A percentile compares a stretch with the other conserved stretches of the same genome.
phyloP scores from a whole-genome alignment of 805 yeast genomes.

The Lipomyces anomalus region DNA sequence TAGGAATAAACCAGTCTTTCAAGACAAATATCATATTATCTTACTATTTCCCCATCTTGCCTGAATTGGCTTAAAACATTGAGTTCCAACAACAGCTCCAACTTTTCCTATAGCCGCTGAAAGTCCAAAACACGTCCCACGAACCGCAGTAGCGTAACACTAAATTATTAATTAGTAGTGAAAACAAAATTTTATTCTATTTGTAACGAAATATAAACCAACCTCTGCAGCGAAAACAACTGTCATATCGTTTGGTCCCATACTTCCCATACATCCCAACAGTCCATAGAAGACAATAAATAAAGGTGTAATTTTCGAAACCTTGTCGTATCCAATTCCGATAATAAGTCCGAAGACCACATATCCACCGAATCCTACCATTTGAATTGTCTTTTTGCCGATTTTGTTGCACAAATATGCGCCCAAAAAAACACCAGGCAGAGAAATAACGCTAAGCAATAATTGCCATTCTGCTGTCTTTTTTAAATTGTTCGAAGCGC shows the following conservation, averaged over 20 bases:
- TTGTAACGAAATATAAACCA: too few relatives aligned
- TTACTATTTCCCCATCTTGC: too few relatives aligned
- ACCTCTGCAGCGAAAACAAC: conserved; percentile 66
- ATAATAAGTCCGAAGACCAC: conserved; percentile 47
- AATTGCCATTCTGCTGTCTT: conserved; percentile 69
- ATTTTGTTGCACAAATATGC: conserved; percentile 57
- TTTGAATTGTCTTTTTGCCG: conserved; percentile 68
- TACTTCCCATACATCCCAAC: conserved; percentile 63
- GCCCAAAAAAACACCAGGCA: conserved; percentile 71
- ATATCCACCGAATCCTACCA: conserved; percentile 66
- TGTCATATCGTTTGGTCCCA: conserved; percentile 75
- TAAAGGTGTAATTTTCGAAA: conserved; percentile 52
- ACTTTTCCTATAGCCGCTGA: conserved; percentile 78
- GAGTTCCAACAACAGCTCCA: conserved; percentile 80
- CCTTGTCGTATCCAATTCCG: conserved; percentile 47
- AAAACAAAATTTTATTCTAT: too few relatives aligned
- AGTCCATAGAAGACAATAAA: conserved; percentile 70
- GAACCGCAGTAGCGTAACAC: conserved; percentile 66
- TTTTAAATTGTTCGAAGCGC: conserved; percentile 39
- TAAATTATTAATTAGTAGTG: too few relatives aligned
- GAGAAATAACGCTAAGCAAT: conserved; percentile 54
- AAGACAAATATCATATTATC: too few relatives aligned
- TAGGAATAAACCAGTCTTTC: too few relatives aligned
- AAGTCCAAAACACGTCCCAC: conserved; percentile 71
- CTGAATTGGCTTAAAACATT: conserved; percentile 64